Evolutionary conservation across 2,329 filamentous ascomycete genomes (phyloP), one percentile per base, ranked within the genome.

Genomic region (Epichloe bromicola): DNA sequence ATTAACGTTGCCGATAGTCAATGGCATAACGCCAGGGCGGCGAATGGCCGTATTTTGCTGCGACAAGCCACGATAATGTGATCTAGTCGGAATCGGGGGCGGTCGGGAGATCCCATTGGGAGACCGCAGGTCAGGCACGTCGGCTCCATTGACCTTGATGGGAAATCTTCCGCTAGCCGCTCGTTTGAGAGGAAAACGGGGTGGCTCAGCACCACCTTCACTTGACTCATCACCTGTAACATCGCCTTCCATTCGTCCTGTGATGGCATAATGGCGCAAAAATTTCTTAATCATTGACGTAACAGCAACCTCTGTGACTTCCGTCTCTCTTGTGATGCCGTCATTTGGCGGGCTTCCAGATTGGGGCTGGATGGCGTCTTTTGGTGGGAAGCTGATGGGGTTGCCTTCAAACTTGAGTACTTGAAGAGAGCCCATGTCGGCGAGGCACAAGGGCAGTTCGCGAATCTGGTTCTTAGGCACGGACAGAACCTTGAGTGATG

Each of bases 351-450:
- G 76, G 46, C 71, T 80, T 40, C 68, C 68, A 17, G 74, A 72
- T 59, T 76, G 75, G 11, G 79, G 70, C 58, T 83, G 80, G 26
- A 88, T 65, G 14, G 85, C 74, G 57, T 85, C 82, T 58, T 76
- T 80, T 15, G 87, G 84, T 3, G 89, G 89, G 59, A 91, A 91
- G 53, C 76, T 79, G 53, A 96, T 78, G 8, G 87, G 87, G 59
- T 96, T 96, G 44, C 88, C 88, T 52, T 91, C 86, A 37, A 96
- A 80, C 66, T 95, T 95, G 51, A 97, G 74, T 57, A 94, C 86
- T 63, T 91, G 87, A 53, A 97, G 71, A 51, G 88, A 93, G 51
- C 78, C 83, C 86, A 96, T 95, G 56, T 95, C 89, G 50, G 87
- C 88, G 20, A 97, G 70, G 57, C 87, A 90, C 6, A 86, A 70